These are phyloP conservation scores for Thalassia testudinum DNA, from an alignment of 116 monocot genomes.

Conservation along the genomic window DNA sequence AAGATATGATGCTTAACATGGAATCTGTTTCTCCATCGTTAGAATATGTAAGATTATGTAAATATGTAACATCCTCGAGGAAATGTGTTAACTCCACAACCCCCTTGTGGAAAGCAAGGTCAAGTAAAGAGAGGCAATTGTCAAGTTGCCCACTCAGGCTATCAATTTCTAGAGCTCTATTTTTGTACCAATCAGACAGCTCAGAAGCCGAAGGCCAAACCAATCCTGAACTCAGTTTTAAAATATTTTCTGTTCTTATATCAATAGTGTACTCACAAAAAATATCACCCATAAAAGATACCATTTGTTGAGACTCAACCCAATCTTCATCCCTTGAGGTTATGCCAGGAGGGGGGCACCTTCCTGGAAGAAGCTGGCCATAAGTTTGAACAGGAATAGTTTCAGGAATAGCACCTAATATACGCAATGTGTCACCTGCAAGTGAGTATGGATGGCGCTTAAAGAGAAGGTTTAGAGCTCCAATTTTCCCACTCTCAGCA, in stretches of 20 bases:
- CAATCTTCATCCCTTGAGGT: slow-evolving; percentile 69
- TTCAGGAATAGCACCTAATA: slow-evolving; percentile 79
- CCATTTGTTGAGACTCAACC: slow-evolving; percentile 73
- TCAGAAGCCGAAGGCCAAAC: slow-evolving; percentile 64
- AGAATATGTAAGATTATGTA: slow-evolving; percentile 65
- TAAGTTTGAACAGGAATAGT: slow-evolving; percentile 78
- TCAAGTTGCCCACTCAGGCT: slow-evolving; percentile 80
- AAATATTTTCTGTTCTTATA: slow-evolving; percentile 45
- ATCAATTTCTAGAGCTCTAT: slow-evolving; percentile 78
- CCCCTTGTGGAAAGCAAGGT: slow-evolving; percentile 63
- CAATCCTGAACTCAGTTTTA: slow-evolving; percentile 37
- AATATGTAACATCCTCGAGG: slow-evolving; percentile 54
- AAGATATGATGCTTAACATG: slow-evolving; percentile 39
- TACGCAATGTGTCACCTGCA: slow-evolving; percentile 25
- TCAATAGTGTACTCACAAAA: slow-evolving; percentile 18
- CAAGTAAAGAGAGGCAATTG: slow-evolving; percentile 60
- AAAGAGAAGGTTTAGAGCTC: slow-evolving; percentile 82
- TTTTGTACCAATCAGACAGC: slow-evolving; percentile 68
- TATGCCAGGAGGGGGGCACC: slow-evolving; percentile 25
- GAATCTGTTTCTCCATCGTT: slow-evolving; percentile 31
- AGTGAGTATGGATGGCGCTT: slow-evolving; percentile 89
- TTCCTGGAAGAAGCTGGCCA: slow-evolving; percentile 76
- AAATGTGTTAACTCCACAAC: slow-evolving; percentile 47
- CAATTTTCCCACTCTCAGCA: slow-evolving; percentile 91
- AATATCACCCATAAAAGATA: slow-evolving; percentile 28